Evolutionary conservation across 441 rosid genomes (phyloP), one percentile per base, ranked within the genome.

Genomic region (California macrophylla): DNA sequence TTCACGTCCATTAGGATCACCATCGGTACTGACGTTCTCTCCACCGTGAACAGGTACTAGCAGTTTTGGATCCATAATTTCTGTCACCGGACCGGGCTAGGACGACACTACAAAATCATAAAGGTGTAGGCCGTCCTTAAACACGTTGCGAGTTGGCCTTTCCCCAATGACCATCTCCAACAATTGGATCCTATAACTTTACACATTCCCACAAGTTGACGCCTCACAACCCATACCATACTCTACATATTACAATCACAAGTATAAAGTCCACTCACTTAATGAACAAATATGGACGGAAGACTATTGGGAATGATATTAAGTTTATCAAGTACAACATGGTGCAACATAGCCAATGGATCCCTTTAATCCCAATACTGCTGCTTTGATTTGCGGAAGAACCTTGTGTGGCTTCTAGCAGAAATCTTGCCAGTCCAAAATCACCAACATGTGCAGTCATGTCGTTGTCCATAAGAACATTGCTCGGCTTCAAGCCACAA

Each of bases 401-500:
- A 28, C 30, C 30, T 28, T 28, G 30, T 1, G 30, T 28, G 30
- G 30, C 1, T 32, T 26, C 47, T 0, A 20, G 0, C 6, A 71
- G 18, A n/a, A 32, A 64, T 30, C 64, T 71, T 8, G 64, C 64
- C 0, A 65, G 62, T 20, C 69, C 74, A 2, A 71, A 71, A 25
- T 71, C 74, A 3, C 64, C 0, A 0, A 71, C 65, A 21, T 50
- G 56, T 6, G 52, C 74, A 23, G 56, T 56, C 69, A 71, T 64
- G 18, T 52, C 36, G 23, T 54, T 62, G 15, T 65, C 69, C 1
- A 65, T 0, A 20, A 71, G 74, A 71, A 71, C 0, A 23, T 71
- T 65, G 38, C 74, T 32, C 0, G 74, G 69, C 38, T 71, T 71
- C 7, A 71, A 61, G n/a, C 65, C 74, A 65, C 74, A 71, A 24